Percentiles rank a stretch among this genome's conserved stretches.
Evolutionary conservation across 2,329 filamentous ascomycete species (phyloP).

Genomic region (Trichoderma sp.): DNA sequence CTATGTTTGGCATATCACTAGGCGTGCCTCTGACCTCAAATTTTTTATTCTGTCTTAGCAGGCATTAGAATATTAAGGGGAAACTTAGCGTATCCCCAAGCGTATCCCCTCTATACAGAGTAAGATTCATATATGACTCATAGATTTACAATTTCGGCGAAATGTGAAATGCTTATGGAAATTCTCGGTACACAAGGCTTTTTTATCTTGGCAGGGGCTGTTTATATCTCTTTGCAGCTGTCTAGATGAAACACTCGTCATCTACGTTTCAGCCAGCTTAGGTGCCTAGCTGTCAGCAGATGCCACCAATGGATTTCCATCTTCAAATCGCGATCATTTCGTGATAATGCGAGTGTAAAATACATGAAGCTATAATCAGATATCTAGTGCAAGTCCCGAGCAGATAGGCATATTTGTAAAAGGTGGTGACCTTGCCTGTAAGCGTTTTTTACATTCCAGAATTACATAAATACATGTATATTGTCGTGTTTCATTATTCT

Average conservation of each 20-base stretch:
- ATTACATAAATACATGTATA: too few relatives aligned
- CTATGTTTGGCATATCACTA: background rate
- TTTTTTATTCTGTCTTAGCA: background rate
- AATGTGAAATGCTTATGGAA: background rate
- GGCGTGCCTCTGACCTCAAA: background rate
- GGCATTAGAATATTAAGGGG: background rate
- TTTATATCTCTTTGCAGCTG: background rate
- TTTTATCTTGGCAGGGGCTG: background rate
- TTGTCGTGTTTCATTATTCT: too few relatives aligned
- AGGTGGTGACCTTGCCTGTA: background rate
- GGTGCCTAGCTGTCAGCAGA: background rate
- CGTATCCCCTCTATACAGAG: background rate
- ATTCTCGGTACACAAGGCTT: background rate
- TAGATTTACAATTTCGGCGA: background rate
- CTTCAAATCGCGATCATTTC: background rate
- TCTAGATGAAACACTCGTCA: background rate
- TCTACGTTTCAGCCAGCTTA: background rate
- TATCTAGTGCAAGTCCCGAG: background rate
- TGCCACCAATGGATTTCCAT: background rate
- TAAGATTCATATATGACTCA: background rate
- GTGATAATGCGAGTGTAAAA: background rate
- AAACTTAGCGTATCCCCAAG: background rate
- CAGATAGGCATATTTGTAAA: background rate
- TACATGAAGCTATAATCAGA: background rate
- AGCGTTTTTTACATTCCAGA: background rate